Evolutionary conservation across 192 early-diverging fungal genomes (phyloP), one percentile per base, ranked within the genome.

Genomic region (Paraglomus brasilianum): DNA sequence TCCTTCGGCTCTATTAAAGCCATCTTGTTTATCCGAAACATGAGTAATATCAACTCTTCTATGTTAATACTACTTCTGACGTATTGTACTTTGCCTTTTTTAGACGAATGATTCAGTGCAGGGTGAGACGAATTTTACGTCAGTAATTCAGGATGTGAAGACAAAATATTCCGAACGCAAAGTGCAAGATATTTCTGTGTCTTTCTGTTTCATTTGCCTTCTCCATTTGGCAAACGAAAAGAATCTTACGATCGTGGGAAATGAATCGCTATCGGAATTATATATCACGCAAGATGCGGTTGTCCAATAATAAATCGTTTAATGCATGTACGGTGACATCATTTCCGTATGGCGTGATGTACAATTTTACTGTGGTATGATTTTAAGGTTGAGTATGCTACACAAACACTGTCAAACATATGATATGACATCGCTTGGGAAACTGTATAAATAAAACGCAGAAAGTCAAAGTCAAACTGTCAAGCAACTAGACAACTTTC

Each of bases 161-260:
- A 82, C 80, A 51, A 71, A 89, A 49, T 98, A 98, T 72, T 77
- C 89, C 47, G 82, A 81, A 36, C 85, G 93, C 52, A 88, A 85
- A 64, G 82, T 93, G 64, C 83, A 87, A 65, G 96, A 98, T 50
- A 95, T 98, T 66, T 96, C 95, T 3, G 88, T 95, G n/a, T 87
- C 94, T 36, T 98, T 93, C 72, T 96, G 95, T 78, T 98, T 98
- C 75, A 97, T 98, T 66, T 96, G 95, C 69, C 75, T 98, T 56
- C 77, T 98, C 69, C 96, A 98, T 85, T 74, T 98, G 71, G 95
- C 95, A 40, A 97, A 98, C 74, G 96, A 98, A 75, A 88, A 93
- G 72, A 87, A 89, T 60, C 77, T 98, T 70, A 66, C 71, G 24
- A 88, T 95, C 51, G 78, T 70, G 46, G 73, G 59, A 1, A 69